Percentiles rank a stretch among this genome's conserved stretches.
Conservation (phyloP, 106 monocot species). For the Dioscorea dumetorum region DNA sequence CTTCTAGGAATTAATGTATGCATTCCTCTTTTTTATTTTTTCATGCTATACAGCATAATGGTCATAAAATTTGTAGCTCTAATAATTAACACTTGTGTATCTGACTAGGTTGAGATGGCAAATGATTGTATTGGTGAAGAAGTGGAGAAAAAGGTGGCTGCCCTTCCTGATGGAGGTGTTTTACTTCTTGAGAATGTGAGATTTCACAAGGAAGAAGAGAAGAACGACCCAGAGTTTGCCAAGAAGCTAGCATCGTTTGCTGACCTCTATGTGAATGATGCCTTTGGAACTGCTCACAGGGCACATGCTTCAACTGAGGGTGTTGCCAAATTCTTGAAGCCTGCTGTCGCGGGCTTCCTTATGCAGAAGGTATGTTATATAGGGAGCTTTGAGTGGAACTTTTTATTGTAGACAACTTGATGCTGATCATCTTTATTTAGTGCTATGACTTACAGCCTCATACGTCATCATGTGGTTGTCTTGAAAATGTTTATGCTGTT, state of each 20-base stretch:
- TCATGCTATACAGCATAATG: no score
- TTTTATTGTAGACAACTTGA: no score
- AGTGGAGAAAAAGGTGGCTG: slow-evolving; percentile 66
- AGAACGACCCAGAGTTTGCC: slow-evolving; percentile 87
- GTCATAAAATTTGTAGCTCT: not conserved
- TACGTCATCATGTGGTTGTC: no score
- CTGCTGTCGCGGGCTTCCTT: slow-evolving; percentile 63
- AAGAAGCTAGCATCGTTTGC: slow-evolving; percentile 89
- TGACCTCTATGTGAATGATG: slow-evolving; percentile 87
- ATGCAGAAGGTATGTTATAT: slow-evolving; percentile 40
- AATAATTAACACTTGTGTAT: not conserved
- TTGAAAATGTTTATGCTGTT: no score
- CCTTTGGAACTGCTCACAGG: slow-evolving; percentile 78
- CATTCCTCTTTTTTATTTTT: not conserved
- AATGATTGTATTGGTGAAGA: slow-evolving; percentile 78
- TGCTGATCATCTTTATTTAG: no score
- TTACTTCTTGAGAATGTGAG: slow-evolving; percentile 84
- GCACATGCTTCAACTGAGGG: slow-evolving; percentile 90
- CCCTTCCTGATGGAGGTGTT: slow-evolving; percentile 65
- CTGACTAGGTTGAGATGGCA: slow-evolving; percentile 45
- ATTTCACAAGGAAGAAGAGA: slow-evolving; percentile 91
- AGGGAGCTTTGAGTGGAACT: no score
- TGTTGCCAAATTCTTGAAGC: slow-evolving; percentile 61
- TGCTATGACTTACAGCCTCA: no score
- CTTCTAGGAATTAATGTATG: slow-evolving; percentile 62